phyloP scores from a whole-genome alignment of 1,284 basidiomycete genomes.

The Cutaneotrichosporon curvatum region DNA sequence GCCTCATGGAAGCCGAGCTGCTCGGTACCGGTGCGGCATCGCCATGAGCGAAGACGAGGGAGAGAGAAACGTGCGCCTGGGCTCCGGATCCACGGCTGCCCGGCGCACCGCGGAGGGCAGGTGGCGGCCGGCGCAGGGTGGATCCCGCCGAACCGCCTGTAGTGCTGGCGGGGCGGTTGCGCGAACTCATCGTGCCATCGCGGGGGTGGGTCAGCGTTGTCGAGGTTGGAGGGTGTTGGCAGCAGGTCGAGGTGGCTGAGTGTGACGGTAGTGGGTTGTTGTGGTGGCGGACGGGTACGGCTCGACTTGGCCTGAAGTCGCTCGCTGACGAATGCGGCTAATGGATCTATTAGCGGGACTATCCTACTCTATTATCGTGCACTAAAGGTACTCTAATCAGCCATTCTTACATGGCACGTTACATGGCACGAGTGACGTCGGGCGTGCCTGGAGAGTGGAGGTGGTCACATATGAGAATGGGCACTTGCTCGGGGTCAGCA shows the following conservation, averaged over 20 bases:
- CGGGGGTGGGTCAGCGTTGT: neutral
- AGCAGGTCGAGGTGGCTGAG: neutral
- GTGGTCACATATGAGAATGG: too few species aligned
- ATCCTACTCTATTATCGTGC: too few species aligned
- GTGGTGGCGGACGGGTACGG: neutral
- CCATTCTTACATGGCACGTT: too few species aligned
- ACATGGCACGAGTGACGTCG: too few species aligned
- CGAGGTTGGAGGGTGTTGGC: too few species aligned
- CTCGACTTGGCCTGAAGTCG: neutral
- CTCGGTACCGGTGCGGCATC: conserved; percentile 10
- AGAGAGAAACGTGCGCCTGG: conserved; percentile 23
- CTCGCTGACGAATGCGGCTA: too few species aligned
- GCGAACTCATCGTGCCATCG: neutral
- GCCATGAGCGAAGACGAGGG: conserved; percentile 33
- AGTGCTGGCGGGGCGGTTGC: conserved; percentile 1
- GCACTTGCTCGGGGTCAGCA: too few species aligned
- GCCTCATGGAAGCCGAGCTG: neutral
- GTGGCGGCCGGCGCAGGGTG: conserved; percentile 9
- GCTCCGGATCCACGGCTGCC: conserved; percentile 18
- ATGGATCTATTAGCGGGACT: too few species aligned
- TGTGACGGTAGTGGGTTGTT: neutral
- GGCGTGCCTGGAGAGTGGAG: too few species aligned
- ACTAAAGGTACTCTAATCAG: too few species aligned
- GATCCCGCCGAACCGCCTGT: conserved; percentile 1
- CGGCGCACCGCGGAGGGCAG: conserved; percentile 10